Base-by-base conservation (phyloP, 2,329 filamentous ascomycete species). In the Verticillium albo-atrum region DNA sequence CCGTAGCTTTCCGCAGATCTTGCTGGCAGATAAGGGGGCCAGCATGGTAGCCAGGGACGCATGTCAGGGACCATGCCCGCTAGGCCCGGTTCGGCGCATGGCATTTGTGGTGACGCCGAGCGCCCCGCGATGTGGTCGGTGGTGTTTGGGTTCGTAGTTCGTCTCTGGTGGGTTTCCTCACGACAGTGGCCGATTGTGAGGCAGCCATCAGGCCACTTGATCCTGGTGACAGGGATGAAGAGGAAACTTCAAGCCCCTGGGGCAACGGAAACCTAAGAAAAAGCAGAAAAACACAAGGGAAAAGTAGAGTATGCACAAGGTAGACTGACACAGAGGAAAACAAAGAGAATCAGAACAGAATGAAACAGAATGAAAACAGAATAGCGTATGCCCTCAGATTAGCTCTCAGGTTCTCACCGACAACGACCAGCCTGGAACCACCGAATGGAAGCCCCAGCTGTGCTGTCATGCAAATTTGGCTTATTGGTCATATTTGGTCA, bases 401-500 rank as follows among this genome's bases (percentile, higher is more conserved):
- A 75, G 72, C 72, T 75, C 72, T 75, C 73, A 73, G 70, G 73
- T 75, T 75, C 73, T 72, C 73, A 74, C 64, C 59, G 72, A 72
- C 71, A 72, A 73, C 71, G 61, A 50, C 65, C 60, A 54, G 52
- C 50, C 51, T 52, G 59, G 51, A 58, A 25, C 58, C 42, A 47
- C 42, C 54, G 59, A 65, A 26, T 52, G 54, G 58, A 58, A 58
- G 54, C 58, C 52, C 64, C 65, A 58, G 59, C 61, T 68, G 70
- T 64, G 72, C 67, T 73, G 72, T 64, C 72, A 47, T 75, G 70
- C 72, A 75, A 75, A 73, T 75, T 74, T 74, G 72, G 72, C 72
- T 74, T 75, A 72, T 72, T 70, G 72, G 68, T 68, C 66, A 68
- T 66, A 64, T 66, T 59, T 57, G 59, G 66, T 75, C 72, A 74